Evolutionary conservation across 192 early-diverging fungal species (phyloP).

Genomic region (Geranomyces variabilis): DNA sequence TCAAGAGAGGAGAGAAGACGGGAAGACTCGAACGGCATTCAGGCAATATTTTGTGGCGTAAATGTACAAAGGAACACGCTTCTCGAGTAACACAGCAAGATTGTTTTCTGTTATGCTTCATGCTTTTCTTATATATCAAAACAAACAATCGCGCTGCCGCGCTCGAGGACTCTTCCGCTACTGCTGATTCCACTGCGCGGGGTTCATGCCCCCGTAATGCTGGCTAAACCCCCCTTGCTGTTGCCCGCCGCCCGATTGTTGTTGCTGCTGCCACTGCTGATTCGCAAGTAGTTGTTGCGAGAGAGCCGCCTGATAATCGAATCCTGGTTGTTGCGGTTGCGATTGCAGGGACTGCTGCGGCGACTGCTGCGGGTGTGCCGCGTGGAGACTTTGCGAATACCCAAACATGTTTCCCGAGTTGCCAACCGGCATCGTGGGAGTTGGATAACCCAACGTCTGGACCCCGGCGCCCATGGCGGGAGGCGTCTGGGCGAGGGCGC

Average conservation of each 20-base stretch:
- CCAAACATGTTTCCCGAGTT: slow-evolving; percentile 36
- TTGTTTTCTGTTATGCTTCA: too few relatives aligned
- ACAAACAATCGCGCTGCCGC: too few relatives aligned
- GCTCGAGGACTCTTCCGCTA: neutral
- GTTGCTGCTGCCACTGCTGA: slow-evolving; percentile 29
- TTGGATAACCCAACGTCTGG: slow-evolving; percentile 46
- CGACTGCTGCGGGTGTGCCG: neutral
- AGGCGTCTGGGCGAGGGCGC: slow-evolving; percentile 4
- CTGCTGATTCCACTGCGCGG: slow-evolving; percentile 1
- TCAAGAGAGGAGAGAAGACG: too few relatives aligned
- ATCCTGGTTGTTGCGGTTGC: slow-evolving; percentile 35
- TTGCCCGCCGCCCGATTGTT: slow-evolving; percentile 11
- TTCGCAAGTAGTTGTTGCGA: slow-evolving; percentile 35
- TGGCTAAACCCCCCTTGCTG: neutral
- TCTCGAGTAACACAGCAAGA: too few relatives aligned
- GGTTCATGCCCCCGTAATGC: neutral
- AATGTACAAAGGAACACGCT: too few relatives aligned
- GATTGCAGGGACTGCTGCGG: neutral
- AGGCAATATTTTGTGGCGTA: too few relatives aligned
- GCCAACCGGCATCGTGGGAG: slow-evolving; percentile 33
- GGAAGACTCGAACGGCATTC: too few relatives aligned
- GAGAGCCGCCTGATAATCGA: slow-evolving; percentile 26
- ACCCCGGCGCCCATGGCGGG: slow-evolving; percentile 19
- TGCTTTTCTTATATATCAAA: too few relatives aligned
- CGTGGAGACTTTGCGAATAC: neutral